Base-by-base conservation (phyloP, 2,329 filamentous ascomycete species). In the Talaromyces sp. region DNA sequence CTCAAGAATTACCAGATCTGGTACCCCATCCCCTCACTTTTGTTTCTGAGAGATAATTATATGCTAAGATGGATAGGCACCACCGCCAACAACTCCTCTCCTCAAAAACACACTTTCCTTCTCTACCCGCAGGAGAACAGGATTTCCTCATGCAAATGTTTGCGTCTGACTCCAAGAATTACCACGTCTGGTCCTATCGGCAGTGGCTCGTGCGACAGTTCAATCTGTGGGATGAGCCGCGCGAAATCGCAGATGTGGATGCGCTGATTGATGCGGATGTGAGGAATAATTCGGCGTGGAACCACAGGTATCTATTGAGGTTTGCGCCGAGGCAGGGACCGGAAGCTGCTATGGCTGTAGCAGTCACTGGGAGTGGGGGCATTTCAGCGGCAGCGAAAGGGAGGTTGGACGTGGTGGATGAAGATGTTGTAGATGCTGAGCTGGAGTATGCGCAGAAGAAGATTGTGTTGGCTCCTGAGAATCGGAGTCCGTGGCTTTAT, bases 1-100 rank as follows among this genome's bases (percentile, higher is more conserved):
- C 88, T 96, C 73, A 99, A 99, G 79, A 99, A 98, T 81, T 99
- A 99, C 81, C 95, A 99, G 80, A 99, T 99, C 77, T 99, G 95
- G 91, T 82, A 74, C 24, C 65, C 19, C 8, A 5, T 14, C 3
- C 35, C 11, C 22, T 10, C 22, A 2, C 41, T 22, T 1, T 4
- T 9, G 4, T 22, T 43, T 2, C 16, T 13, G 37, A 16, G 4
- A 35, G 3, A 3, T 27, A 1, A 47, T 1, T 2, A 24, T 27
- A 11, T 11, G 45, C 37, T 54, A 22, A 60, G 27, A 19, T 37
- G 5, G 50, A 82, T 31, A 70, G 77, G 85, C 78, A 91, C 86
- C 81, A 89, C 80, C 76, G 84, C 70, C 75, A 88, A 82, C 75
- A 78, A 70, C 78, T 79, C 76, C 83, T 81, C 77, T 85, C 81